Evolutionary conservation across 768 basidiomycete genomes (phyloP).

Genomic region (Suillus placidus): DNA sequence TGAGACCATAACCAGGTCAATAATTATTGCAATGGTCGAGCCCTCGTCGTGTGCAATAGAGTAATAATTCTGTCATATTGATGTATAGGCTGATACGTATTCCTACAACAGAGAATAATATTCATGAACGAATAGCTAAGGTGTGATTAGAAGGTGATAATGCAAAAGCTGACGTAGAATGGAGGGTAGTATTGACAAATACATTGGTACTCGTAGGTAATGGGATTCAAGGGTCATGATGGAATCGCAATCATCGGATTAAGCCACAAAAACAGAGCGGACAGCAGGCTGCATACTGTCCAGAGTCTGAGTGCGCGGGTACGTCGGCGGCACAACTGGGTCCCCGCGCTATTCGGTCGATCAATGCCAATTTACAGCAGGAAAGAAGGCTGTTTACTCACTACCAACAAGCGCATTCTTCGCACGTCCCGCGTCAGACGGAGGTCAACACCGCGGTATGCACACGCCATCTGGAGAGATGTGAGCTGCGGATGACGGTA

Average conservation of each 20-base stretch:
- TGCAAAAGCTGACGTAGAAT: slow-evolving; percentile 3
- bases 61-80: background rate
- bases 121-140: background rate
- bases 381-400: slow-evolving; percentile 36
- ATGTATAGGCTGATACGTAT: background rate
- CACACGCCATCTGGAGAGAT: slow-evolving; percentile 65
- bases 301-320: slow-evolving; percentile 21
- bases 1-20: background rate
- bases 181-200: background rate
- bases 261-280: slow-evolving; percentile 6
- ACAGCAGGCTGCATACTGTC: slow-evolving; percentile 16
- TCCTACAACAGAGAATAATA: background rate
- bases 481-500: slow-evolving; percentile 52
- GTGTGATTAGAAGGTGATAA: slow-evolving; percentile 5
- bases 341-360: slow-evolving; percentile 18
- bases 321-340: slow-evolving; percentile 20
- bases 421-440: slow-evolving; percentile 52
- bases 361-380: background rate
- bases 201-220: background rate
- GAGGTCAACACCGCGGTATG: slow-evolving; percentile 59
- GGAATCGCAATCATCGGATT: background rate
- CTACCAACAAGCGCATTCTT: slow-evolving; percentile 53
- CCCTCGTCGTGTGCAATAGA: background rate
- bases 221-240: background rate
- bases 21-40: background rate